Base-by-base conservation (phyloP, 1,284 basidiomycete genomes). In the Trichosporon sp. region DNA sequence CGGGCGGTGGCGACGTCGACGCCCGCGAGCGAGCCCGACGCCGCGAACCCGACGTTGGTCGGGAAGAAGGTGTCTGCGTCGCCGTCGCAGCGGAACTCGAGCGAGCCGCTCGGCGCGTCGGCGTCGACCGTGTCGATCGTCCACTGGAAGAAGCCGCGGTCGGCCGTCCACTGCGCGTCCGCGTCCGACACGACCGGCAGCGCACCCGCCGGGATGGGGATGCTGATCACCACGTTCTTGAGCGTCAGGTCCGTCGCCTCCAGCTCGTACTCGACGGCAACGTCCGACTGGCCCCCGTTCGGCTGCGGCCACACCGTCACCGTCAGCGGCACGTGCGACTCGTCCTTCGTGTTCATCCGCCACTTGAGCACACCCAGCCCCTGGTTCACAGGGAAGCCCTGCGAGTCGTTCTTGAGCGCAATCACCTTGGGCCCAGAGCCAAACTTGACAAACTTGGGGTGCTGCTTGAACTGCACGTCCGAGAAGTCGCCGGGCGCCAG, bases 281-380 rank as follows among this genome's bases (percentile, higher is more conserved):
- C 93, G 75, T 97, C 94, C 75, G 90, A 92, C 1, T 90, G 90
- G 29, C 93, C 93, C 75, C 94, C 90, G 75, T 93, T 94, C 64
- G 92, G 90, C 32, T 93, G 91, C 4, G 95, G 95, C 96, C 96
- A 98, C 83, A 92, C 95, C 77, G 94, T 98, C 82, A 98, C 94
- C 92, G 92, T 92, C 68, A 99, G 83, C 1, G 96, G 96, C 23
- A 97, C 89, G 72, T 91, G 88, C 70, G 89, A 92, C 85, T 98
- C 96, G 81, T 98, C 96, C 77, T 91, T 94, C 31, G 92, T 91
- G 1, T 89, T 86, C 83, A 96, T 90, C 75, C 95, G 86, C 96
- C 96, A 99, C 81, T 93, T 93, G 75, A 99, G 84, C 13, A 98
- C 93, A 21, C 91, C 91, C 44, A 98, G 85, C 0, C 84, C 85